Base-by-base conservation (phyloP, 176 grass and related monocot genomes). In the Avena insularis region DNA sequence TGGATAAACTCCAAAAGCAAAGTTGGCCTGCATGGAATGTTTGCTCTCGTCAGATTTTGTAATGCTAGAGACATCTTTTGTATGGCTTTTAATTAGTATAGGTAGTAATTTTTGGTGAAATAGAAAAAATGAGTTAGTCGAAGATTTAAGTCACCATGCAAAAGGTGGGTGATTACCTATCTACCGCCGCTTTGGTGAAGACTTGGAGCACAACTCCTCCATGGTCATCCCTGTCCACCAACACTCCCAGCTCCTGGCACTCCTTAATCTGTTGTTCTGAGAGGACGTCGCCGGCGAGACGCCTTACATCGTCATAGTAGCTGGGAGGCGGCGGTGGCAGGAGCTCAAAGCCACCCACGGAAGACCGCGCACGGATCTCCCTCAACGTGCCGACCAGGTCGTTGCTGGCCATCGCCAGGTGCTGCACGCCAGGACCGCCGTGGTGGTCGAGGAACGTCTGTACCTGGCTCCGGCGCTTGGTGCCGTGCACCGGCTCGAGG, bases 1-100 rank as follows among this genome's bases (percentile, higher is more conserved):
- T 98, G 93, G 33, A 98, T 95, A 57, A 98, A 95, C 86, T 98
- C 96, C 79, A 98, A 70, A 71, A 98, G 95, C 53, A 98, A 82
- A 36, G 96, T 98, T 82, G 93, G 96, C 84, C 96, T 98, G 80
- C 45, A 79, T 9, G 15, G 2, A 79, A 70, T 20, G 84, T 16
- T 51, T 75, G 8, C 63, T 83, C 25, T 11, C 57, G 11, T 88
- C 79, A 83, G 73, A 57, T 81, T 55, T 38, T 35, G 12, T 10
- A 50, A 82, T 81, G 4, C 2, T 11, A 53, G 16, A 68, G 9
- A 59, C 31, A 33, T 66, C 4, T 66, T 66, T 31, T 29, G 23
- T 13, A 27, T 63, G 60, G 60, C 29, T 25, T 12, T 53, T 4
- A 53, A 12, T 43, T 43, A 43, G 38, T 43, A 43, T 43, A 14